Evolutionary conservation across 306 rosid genomes (phyloP).

Genomic region (Gillenia trifoliata): DNA sequence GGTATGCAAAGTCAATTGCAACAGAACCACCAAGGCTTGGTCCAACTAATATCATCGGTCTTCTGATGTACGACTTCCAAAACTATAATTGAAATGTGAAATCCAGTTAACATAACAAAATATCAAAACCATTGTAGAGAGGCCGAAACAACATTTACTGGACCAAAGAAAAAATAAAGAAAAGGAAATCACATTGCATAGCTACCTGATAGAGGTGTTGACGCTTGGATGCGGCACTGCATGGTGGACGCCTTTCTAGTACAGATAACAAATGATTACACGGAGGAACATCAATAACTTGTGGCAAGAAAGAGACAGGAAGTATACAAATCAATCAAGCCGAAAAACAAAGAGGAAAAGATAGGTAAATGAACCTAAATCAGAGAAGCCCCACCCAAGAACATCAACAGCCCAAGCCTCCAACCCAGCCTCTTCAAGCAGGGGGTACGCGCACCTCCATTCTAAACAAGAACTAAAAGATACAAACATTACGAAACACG

Average conservation of each 20-base stretch:
- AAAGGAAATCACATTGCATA: background rate
- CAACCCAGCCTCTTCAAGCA: slow-evolving; percentile 77
- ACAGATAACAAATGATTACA: slow-evolving; percentile 8
- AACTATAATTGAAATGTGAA: slow-evolving; percentile 35
- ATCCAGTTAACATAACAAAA: background rate
- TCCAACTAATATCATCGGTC: slow-evolving; percentile 87
- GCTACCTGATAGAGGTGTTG: slow-evolving; percentile 81
- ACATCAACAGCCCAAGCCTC: slow-evolving; percentile 96
- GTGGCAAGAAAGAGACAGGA: background rate
- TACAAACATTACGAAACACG: slow-evolving; percentile 18
- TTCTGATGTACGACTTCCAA: slow-evolving; percentile 76
- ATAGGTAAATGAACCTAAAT: slow-evolving; percentile 57
- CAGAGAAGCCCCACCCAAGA: slow-evolving; percentile 99
- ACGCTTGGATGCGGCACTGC: slow-evolving; percentile 73
- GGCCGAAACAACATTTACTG: background rate
- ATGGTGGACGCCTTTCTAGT: slow-evolving; percentile 71
- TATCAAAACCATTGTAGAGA: background rate
- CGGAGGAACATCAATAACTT: slow-evolving; percentile 1
- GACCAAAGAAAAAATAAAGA: background rate
- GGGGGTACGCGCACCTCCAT: slow-evolving; percentile 81
- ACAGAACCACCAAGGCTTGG: slow-evolving; percentile 98
- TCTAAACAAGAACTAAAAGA: slow-evolving; percentile 84
- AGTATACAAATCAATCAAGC: background rate
- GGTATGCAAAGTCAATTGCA: slow-evolving; percentile 82
- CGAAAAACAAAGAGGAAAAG: background rate